These are phyloP conservation scores for Angomonas ambiguus DNA, from an alignment of 208 protist species.

Conservation along the genomic window DNA sequence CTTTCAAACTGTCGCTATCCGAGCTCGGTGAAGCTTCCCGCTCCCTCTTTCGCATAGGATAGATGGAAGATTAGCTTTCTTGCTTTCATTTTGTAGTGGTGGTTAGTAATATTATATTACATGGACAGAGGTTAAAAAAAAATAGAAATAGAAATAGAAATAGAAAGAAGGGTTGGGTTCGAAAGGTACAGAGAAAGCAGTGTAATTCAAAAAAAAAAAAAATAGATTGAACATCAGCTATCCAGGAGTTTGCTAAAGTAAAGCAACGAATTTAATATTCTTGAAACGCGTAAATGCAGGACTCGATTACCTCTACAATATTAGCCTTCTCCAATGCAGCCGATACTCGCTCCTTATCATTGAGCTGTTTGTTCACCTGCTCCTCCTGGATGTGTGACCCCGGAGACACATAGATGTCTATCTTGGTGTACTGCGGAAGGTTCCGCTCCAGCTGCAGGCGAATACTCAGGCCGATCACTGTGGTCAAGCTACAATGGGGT, in stretches of 20 bases:
- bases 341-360: constrained; percentile 98
- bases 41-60: background rate
- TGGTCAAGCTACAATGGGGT: constrained; percentile 98
- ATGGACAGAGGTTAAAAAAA: background rate
- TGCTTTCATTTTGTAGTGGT: too few relatives aligned
- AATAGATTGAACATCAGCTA: background rate
- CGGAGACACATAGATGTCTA: constrained; percentile 90
- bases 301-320: constrained; percentile 82
- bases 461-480: constrained; percentile 98
- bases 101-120: background rate
- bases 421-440: constrained; percentile 93
- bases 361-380: constrained; percentile 98
- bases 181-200: constrained; percentile 3
- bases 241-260: constrained; percentile 9
- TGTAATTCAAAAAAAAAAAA: constrained; percentile 16
- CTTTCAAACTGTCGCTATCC: background rate
- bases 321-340: constrained; percentile 95
- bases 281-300: constrained; percentile 77
- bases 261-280: constrained; percentile 19
- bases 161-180: background rate
- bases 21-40: background rate
- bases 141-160: background rate
- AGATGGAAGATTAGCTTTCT: too few relatives aligned
- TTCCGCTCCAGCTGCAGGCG: constrained; percentile 93
- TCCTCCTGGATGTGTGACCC: constrained; percentile 94